phyloP scores from a whole-genome alignment of 2,329 filamentous ascomycete genomes.

The Huntiella omanensis region DNA sequence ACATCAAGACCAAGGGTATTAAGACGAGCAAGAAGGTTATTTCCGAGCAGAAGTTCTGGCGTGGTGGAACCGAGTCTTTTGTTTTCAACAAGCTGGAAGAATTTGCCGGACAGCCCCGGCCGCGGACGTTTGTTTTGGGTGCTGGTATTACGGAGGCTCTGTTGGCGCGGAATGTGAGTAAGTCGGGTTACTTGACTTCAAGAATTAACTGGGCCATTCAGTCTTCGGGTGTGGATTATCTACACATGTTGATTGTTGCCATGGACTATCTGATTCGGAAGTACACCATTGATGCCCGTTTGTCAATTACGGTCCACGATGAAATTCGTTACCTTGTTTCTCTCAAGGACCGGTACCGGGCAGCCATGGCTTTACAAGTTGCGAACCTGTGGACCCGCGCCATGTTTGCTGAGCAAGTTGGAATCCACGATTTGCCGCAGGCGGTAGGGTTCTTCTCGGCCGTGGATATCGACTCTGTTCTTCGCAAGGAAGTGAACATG shows the following conservation, averaged over 20 bases:
- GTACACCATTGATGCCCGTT: constrained; percentile 67
- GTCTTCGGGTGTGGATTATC: constrained; percentile 89
- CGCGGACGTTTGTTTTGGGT: constrained; percentile 77
- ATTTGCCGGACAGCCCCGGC: constrained; percentile 85
- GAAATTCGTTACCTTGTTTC: constrained; percentile 89
- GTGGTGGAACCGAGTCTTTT: constrained; percentile 88
- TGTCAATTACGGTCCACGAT: constrained; percentile 90
- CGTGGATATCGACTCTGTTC: constrained; percentile 81
- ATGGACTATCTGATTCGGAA: constrained; percentile 88
- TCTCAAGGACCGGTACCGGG: constrained; percentile 67
- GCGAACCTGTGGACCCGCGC: constrained; percentile 92
- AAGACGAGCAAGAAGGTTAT: constrained; percentile 61
- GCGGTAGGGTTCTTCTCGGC: constrained; percentile 91
- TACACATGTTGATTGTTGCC: constrained; percentile 76
- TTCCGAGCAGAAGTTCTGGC: constrained; percentile 68
- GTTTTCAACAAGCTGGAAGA: constrained; percentile 98
- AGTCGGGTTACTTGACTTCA: constrained; percentile 82
- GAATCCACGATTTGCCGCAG: constrained; percentile 86
- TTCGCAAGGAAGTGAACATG: constrained; percentile 98
- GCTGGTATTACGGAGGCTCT: constrained; percentile 93
- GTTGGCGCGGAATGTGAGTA: constrained; percentile 71
- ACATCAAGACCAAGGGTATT: constrained; percentile 74
- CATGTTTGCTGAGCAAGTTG: constrained; percentile 94
- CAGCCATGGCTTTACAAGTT: constrained; percentile 82
- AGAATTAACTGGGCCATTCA: constrained; percentile 99